Evolutionary conservation across 352 stramenopile genomes (phyloP).

Genomic region (Discostella stelligera): DNA sequence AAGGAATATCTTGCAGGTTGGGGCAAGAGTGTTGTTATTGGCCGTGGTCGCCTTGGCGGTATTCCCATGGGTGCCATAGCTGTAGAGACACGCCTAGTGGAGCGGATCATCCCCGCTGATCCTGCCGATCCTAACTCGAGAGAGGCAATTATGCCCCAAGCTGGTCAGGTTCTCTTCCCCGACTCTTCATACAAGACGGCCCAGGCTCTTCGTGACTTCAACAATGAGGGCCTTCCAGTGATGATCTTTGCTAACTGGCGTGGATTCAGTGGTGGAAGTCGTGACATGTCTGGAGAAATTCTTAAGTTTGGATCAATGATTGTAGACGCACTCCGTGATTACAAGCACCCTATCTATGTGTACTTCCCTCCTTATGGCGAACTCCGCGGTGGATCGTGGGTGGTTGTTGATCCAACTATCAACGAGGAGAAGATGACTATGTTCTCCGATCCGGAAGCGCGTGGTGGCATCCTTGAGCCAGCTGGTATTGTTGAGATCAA

Average conservation of each 20-base stretch:
- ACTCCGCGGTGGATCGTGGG: constrained; percentile 98
- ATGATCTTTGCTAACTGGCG: constrained; percentile 99
- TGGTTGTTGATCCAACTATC: constrained; percentile 99
- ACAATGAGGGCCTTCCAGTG: constrained; percentile 96
- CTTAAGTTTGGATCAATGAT: constrained; percentile 99
- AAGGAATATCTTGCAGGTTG: constrained; percentile 97
- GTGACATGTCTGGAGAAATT: constrained; percentile 95
- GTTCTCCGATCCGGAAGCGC: constrained; percentile 96
- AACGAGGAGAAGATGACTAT: constrained; percentile 99
- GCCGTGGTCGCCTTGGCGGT: constrained; percentile 94
- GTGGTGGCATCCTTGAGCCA: constrained; percentile 98
- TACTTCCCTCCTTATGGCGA: constrained; percentile 99
- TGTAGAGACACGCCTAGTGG: constrained; percentile 96
- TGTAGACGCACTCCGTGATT: constrained; percentile 97
- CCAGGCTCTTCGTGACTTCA: constrained; percentile 97
- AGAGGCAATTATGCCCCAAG: constrained; percentile 96
- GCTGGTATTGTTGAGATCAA: constrained; percentile 99
- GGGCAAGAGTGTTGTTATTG: constrained; percentile 99
- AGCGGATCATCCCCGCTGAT: constrained; percentile 97
- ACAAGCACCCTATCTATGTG: constrained; percentile 99
- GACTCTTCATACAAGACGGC: constrained; percentile 99
- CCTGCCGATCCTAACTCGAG: constrained; percentile 95
- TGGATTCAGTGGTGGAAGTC: constrained; percentile 85
- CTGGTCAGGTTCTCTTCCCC: constrained; percentile 99
- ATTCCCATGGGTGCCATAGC: constrained; percentile 98